Percentiles rank a stretch among this genome's conserved stretches.
Conservation (phyloP, 345 rosid species). For the Kandelia obovata region DNA sequence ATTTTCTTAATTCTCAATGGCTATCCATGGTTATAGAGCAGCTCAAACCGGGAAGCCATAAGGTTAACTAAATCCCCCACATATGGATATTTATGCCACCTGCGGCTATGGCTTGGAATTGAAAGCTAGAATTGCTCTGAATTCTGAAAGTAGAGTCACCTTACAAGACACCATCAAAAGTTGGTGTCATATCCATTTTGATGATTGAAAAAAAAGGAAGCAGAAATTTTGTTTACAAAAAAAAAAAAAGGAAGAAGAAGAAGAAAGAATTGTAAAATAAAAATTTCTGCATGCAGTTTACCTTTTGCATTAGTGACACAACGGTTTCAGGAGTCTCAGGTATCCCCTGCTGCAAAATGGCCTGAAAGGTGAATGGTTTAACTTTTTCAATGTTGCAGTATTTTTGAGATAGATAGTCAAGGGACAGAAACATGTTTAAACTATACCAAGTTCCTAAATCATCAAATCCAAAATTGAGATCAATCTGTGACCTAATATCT, state of each 20-base stretch:
- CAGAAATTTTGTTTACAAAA: neutral
- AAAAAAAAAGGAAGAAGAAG: neutral
- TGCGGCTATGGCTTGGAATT: neutral
- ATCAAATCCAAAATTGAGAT: neutral
- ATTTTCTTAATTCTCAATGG: neutral
- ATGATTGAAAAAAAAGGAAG: neutral
- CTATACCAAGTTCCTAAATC: too few species aligned
- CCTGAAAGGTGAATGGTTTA: constrained; percentile 32
- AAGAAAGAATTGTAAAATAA: neutral
- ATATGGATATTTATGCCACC: neutral
- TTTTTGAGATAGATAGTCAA: neutral
- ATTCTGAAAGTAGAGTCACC: neutral
- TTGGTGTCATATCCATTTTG: neutral
- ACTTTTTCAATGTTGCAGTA: constrained; percentile 13
- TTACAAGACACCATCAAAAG: neutral
- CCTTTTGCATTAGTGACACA: constrained; percentile 90
- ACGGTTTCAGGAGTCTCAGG: constrained; percentile 76
- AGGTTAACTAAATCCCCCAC: neutral
- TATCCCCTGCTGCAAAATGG: constrained; percentile 74
- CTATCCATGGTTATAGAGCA: neutral
- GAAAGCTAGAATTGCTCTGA: neutral
- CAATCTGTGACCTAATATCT: neutral
- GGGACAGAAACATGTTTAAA: too few species aligned
- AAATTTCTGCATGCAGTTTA: constrained; percentile 9
- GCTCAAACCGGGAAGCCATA: neutral